These are phyloP conservation scores for sorghum (Sorghum bicolor) DNA, from an alignment of 176 grass and related monocot genomes.

Conservation along the genomic window Sorghum_bicolor_NCBIv3 NC_012876.2:9166501-9167000, in stretches of 20 bases:
- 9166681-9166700: constrained; percentile 69
- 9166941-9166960: constrained; percentile 85
- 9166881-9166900: constrained; percentile 76
- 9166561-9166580: constrained; percentile 23
- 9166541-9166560: not conserved
- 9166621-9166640: constrained; percentile 10
- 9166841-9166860: constrained; percentile 59
- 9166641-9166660: constrained; percentile 64
- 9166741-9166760: constrained; percentile 58
- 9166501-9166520: not conserved
- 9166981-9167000: constrained; percentile 72
- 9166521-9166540: not conserved
- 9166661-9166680: constrained; percentile 75
- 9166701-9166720: constrained; percentile 68
- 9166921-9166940: constrained; percentile 61
- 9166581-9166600: constrained; percentile 59
- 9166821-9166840: constrained; percentile 53
- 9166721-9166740: constrained; percentile 50
- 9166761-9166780: constrained; percentile 51
- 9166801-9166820: constrained; percentile 35
- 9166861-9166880: constrained; percentile 65
- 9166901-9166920: constrained; percentile 65
- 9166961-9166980: constrained; percentile 66
- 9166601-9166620: constrained; percentile 41
- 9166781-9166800: constrained; percentile 67